phyloP scores from a whole-genome alignment of 257 asterid species.

The Vinca minor region DNA sequence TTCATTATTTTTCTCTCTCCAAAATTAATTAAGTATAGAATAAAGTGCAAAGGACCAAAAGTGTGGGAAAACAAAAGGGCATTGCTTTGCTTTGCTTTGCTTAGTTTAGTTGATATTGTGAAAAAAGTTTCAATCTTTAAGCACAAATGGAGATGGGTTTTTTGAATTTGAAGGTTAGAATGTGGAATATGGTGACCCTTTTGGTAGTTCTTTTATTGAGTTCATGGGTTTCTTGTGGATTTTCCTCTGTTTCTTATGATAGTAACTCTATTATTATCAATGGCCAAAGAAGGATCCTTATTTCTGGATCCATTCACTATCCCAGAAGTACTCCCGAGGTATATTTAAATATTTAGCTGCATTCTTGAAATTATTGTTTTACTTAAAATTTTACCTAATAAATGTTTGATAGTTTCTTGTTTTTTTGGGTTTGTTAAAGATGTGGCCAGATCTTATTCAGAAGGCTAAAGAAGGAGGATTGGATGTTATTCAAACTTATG shows the following conservation, averaged over 20 bases:
- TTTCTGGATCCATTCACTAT: slow-evolving; percentile 36
- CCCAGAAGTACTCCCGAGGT: slow-evolving; percentile 70
- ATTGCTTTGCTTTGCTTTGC: slow-evolving; percentile 9
- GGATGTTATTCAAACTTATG: slow-evolving; percentile 94
- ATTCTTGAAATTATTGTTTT: no score
- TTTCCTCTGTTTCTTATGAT: slow-evolving; percentile 28
- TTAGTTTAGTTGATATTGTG: slow-evolving; percentile 2
- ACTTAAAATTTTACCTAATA: neutral
- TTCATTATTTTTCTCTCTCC: no score
- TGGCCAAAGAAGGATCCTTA: slow-evolving; percentile 31
- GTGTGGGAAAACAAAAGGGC: slow-evolving; percentile 16
- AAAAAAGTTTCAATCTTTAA: no score
- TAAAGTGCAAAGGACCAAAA: slow-evolving; percentile 35
- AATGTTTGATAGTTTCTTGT: slow-evolving; percentile 7
- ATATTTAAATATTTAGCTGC: slow-evolving; percentile 17
- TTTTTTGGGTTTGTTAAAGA: slow-evolving; percentile 42
- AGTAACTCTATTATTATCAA: slow-evolving; percentile 20
- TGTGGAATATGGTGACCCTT: slow-evolving; percentile 22
- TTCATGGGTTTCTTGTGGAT: slow-evolving; percentile 23
- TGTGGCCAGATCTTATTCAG: slow-evolving; percentile 98
- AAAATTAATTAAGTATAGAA: slow-evolving; percentile 27
- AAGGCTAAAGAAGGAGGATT: slow-evolving; percentile 94
- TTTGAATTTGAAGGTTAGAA: slow-evolving; percentile 11
- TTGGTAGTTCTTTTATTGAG: slow-evolving; percentile 26
- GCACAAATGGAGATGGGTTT: slow-evolving; percentile 4